Percentiles rank a stretch among this genome's conserved stretches.
phyloP scores from a whole-genome alignment of 139 green algal species.

The Penium margaritaceum region DNA sequence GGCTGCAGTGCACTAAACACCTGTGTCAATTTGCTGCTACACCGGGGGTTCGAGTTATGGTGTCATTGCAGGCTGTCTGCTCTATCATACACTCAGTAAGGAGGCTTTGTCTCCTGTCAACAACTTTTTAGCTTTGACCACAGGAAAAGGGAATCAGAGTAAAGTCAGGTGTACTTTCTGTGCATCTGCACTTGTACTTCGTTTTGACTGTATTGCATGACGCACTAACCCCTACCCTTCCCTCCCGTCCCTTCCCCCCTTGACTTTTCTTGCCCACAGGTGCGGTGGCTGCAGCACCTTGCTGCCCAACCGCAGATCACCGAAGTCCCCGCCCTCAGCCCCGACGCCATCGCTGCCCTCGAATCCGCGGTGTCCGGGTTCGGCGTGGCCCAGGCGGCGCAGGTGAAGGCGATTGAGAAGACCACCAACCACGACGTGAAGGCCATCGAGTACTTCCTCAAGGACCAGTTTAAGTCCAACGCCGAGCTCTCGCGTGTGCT shows the following conservation, averaged over 20 bases:
- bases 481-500: slow-evolving; percentile 60
- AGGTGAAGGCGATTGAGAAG: slow-evolving; percentile 79
- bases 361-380: too few species aligned
- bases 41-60: too few species aligned
- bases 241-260: neutral
- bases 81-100: too few species aligned
- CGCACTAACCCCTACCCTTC: neutral
- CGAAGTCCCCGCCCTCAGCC: slow-evolving; percentile 76
- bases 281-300: slow-evolving; percentile 90
- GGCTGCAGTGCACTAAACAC: too few species aligned
- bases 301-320: slow-evolving; percentile 60
- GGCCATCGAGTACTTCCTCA: slow-evolving; percentile 96
- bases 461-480: slow-evolving; percentile 59
- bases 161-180: too few species aligned
- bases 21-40: too few species aligned
- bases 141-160: too few species aligned
- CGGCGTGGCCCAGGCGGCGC: slow-evolving; percentile 60
- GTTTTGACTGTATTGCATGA: too few species aligned
- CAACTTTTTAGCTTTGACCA: too few species aligned
- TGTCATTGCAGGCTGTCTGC: too few species aligned
- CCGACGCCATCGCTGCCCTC: slow-evolving; percentile 66
- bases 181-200: too few species aligned
- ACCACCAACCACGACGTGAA: slow-evolving; percentile 99
- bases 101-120: too few species aligned
- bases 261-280: slow-evolving; percentile 11